Base-by-base conservation (phyloP, 176 grass and related monocot species). In the Oryza meridionalis region DNA sequence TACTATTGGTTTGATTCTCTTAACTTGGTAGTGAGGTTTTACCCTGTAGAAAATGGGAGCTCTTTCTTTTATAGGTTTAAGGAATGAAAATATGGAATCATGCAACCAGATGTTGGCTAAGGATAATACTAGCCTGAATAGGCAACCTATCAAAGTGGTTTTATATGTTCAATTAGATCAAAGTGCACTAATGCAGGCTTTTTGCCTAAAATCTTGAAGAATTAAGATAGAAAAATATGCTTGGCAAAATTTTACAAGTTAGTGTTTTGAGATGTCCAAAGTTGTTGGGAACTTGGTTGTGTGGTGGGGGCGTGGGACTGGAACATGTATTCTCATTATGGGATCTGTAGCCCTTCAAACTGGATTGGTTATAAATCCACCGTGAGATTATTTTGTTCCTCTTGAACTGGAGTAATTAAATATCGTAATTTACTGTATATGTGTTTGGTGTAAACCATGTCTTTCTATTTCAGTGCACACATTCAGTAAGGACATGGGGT, bases 211-310 rank as follows among this genome's bases (percentile, higher is more conserved):
- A 67, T 8, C 3, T 67, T 55, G 9, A 49, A 26, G 6, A 51
- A 66, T 72, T n/a, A 63, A 53, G 64, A 78, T 47, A 72, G 14
- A 19, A 38, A 10, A 9, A 42, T 68, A 9, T 76, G 44, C 10
- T n/a, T 22, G 17, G 61, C n/a, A 69, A 84, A 29, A 50, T 37
- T 75, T 35, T 55, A 50, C 13, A 43, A 55, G 42, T 37, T 63
- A 66, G n/a, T 75, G 17, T 16, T 84, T 75, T 53, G 29, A 66
- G 43, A 84, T 21, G n/a, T 50, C 8, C 2, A 12, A 65, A 68
- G 9, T 47, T 26, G 29, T 24, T 25, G 22, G 11, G 4, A 7
- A 24, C 19, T 58, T 70, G 37, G 7, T 58, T 49, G 9, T 27
- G 22, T 25, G 46, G 70, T 31, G 45, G 9, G 21, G 35, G 27